Evolutionary conservation across 345 rosid genomes (phyloP).

Genomic region (Camelina sativa): DNA sequence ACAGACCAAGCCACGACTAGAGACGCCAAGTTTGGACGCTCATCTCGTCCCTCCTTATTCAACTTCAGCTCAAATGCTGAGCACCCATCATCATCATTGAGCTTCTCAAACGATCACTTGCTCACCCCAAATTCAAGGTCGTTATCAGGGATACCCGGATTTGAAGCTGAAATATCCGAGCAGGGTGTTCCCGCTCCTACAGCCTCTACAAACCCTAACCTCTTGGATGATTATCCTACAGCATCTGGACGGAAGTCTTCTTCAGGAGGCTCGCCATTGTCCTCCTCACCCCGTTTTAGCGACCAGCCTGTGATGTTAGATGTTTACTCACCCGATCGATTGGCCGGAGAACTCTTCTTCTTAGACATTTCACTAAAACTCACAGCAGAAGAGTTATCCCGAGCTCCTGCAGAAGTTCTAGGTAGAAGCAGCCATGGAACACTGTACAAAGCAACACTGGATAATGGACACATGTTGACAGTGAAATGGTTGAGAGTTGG

Average conservation of each 20-base stretch:
- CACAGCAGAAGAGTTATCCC: constrained; percentile 89
- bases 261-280: constrained; percentile 69
- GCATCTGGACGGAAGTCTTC: constrained; percentile 78
- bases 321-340: constrained; percentile 91
- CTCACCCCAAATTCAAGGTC: constrained; percentile 85
- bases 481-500: constrained; percentile 98
- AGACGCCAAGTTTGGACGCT: constrained; percentile 63
- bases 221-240: constrained; percentile 60
- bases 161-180: constrained; percentile 64
- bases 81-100: constrained; percentile 63
- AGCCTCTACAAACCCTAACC: constrained; percentile 53
- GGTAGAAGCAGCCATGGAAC: constrained; percentile 99
- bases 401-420: constrained; percentile 99
- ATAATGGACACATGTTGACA: constrained; percentile 74
- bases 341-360: constrained; percentile 91
- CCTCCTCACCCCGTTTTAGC: constrained; percentile 74
- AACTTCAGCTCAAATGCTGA: constrained; percentile 65
- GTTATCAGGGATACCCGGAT: constrained; percentile 65
- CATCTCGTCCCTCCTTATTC: constrained; percentile 67
- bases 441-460: constrained; percentile 87
- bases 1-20: constrained; percentile 50
- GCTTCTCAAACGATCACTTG: constrained; percentile 91
- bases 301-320: constrained; percentile 79
- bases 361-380: constrained; percentile 73
- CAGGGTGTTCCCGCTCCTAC: constrained; percentile 49